Percentiles rank a stretch among this genome's conserved stretches.
Evolutionary conservation across 345 rosid genomes (phyloP).

Genomic region (Camelina sativa): DNA sequence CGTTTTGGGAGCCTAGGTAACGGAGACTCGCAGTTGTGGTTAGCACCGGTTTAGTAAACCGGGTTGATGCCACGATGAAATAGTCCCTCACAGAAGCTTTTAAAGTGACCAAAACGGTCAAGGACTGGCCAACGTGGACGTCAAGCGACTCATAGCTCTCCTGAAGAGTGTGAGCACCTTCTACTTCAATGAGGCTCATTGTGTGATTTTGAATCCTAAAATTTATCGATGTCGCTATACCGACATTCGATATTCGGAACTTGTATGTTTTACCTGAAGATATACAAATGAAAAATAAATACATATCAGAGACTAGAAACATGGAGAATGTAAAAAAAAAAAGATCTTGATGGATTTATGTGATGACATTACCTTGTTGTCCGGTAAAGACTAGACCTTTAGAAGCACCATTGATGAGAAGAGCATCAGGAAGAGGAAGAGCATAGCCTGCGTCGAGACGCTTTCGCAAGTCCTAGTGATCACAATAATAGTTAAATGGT

Average conservation of each 20-base stretch:
- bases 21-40: constrained; percentile 66
- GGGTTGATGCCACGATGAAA: constrained; percentile 74
- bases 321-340: background rate
- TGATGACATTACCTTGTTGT: constrained; percentile 53
- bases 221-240: constrained; percentile 71
- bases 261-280: constrained; percentile 68
- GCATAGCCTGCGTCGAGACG: constrained; percentile 55
- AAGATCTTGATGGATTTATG: constrained; percentile 8
- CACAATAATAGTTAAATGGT: constrained; percentile 11
- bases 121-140: constrained; percentile 79
- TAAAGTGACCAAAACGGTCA: constrained; percentile 62
- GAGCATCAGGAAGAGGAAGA: constrained; percentile 63
- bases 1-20: constrained; percentile 64
- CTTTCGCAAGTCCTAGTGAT: constrained; percentile 53
- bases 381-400: constrained; percentile 53
- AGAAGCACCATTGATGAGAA: constrained; percentile 73
- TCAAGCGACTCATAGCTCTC: constrained; percentile 73
- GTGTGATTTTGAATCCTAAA: constrained; percentile 81
- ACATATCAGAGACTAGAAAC: constrained; percentile 11
- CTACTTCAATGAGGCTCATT: constrained; percentile 80
- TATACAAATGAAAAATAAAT: background rate
- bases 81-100: constrained; percentile 54
- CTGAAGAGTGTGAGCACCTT: constrained; percentile 80
- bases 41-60: constrained; percentile 65
- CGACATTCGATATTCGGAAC: constrained; percentile 79